Evolutionary conservation across 208 protist genomes (phyloP).

Genomic region (Crithidia acanthocephali): DNA sequence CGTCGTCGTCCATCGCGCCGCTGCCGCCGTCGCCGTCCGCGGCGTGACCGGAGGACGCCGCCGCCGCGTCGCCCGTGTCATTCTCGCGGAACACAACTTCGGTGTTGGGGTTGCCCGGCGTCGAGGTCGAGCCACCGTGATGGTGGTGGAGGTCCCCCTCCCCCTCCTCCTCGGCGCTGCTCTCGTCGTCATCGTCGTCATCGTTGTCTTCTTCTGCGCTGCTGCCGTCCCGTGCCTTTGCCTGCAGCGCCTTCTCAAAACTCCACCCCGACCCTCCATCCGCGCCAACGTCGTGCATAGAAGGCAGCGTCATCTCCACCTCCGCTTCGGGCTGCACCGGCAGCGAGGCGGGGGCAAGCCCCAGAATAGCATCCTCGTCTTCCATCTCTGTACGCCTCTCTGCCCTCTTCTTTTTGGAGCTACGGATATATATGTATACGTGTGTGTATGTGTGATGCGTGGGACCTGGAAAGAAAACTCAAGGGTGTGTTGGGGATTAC

Average conservation of each 20-base stretch:
- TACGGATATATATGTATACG: not conserved
- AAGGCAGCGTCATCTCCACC: constrained; percentile 14
- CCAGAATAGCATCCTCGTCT: constrained; percentile 40
- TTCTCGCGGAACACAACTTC: constrained; percentile 20
- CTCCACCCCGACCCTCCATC: constrained; percentile 16
- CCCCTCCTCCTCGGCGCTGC: not conserved
- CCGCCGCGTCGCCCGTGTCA: constrained; percentile 1
- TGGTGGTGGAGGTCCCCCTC: not conserved
- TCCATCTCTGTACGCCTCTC: constrained; percentile 32
- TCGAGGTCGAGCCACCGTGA: not conserved
- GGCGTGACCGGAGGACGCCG: not conserved
- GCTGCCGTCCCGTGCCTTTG: not conserved
- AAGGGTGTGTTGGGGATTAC: no score
- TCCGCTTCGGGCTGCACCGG: constrained; percentile 3
- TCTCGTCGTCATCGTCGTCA: not conserved
- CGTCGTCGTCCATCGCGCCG: constrained; percentile 37
- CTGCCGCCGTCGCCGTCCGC: not conserved
- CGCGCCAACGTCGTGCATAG: constrained; percentile 8
- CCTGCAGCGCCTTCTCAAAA: constrained; percentile 32
- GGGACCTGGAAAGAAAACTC: no score
- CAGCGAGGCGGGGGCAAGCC: constrained; percentile 16
- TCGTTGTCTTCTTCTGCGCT: not conserved
- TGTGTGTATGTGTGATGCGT: no score
- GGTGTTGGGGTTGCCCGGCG: not conserved
- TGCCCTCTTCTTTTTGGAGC: not conserved